Base-by-base conservation (phyloP, 495 filamentous ascomycete genomes). In the Neurospora tetrasperma region DNA sequence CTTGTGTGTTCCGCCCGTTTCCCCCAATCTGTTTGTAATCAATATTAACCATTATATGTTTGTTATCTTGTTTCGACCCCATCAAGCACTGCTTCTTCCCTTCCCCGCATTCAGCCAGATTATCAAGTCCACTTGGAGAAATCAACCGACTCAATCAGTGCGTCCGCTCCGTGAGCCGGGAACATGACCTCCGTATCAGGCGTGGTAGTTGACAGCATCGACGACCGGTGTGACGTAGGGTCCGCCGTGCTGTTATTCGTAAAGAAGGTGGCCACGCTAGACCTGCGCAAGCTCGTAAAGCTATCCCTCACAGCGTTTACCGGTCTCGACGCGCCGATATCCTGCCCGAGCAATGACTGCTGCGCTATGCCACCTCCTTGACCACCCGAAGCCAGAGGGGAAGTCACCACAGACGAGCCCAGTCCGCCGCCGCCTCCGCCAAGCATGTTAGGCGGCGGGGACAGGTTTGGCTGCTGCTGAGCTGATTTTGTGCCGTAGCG, bases 41-140 rank as follows among this genome's bases (percentile, higher is more conserved):
- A 35, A 62, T 62, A 62, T 62, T 62, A 62, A 35, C 54, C 54
- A 62, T 62, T 62, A 62, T 9, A 18, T 35, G 54, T 62, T 68
- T 35, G 42, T 73, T 73, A 27, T 70, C 9, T 12, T 42, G 23
- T n/a, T 46, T 27, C n/a, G 39, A 27, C 16, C 20, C 7, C 12
- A 3, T 62, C 7, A 27, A 16, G 48, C 11, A 27, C 11, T 31
- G 12, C 5, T 3, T 27, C 23, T 2, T 31, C 23, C 48, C 16
- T 0, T 20, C 9, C 18, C 43, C 2, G 43, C 10, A 10, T 27
- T 12, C 11, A 59, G 71, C 16, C 31, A 31, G 20, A 46, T 46
- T 1, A 44, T 80, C 42, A 85, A 72, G 83, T 85, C 89, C 89
- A 90, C 76, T 85, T 84, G 0, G 88, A 89, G 74, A 90, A 90